Conservation (phyloP, 768 basidiomycete genomes). For the Auriculariales sp. region DNA sequence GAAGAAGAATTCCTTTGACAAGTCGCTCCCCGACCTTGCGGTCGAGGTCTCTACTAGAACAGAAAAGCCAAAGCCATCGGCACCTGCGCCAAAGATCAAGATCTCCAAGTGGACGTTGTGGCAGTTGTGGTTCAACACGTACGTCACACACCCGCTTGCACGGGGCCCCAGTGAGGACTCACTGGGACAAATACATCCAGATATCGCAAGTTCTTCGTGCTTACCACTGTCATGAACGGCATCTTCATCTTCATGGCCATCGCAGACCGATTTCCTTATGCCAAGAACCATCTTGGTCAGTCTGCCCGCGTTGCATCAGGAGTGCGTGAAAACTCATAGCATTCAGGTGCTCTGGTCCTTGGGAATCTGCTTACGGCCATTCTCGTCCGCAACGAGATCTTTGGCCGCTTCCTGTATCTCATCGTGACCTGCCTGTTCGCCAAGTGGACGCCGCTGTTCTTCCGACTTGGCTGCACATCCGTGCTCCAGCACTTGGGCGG, state of each 20-base stretch:
- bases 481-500: constrained; percentile 25
- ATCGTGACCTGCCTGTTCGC: constrained; percentile 22
- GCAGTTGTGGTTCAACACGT: constrained; percentile 7
- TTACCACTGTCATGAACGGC: too few species aligned
- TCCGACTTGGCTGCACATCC: constrained; percentile 24
- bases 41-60: too few species aligned
- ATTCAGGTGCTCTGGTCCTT: constrained; percentile 23
- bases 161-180: too few species aligned
- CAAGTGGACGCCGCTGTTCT: constrained; percentile 29
- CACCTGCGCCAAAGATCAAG: too few species aligned
- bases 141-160: too few species aligned
- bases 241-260: constrained; percentile 16
- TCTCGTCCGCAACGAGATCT: constrained; percentile 29
- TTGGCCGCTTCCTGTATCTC: constrained; percentile 23
- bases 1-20: too few species aligned
- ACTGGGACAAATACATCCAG: too few species aligned
- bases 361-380: constrained; percentile 27
- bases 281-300: constrained; percentile 21
- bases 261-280: too few species aligned
- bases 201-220: constrained; percentile 10
- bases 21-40: too few species aligned
- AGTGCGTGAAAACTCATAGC: constrained; percentile 21
- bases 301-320: constrained; percentile 18
- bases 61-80: too few species aligned
- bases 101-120: too few species aligned